Evolutionary conservation across 495 filamentous ascomycete genomes (phyloP).

Genomic region (Penicillium alfredii): DNA sequence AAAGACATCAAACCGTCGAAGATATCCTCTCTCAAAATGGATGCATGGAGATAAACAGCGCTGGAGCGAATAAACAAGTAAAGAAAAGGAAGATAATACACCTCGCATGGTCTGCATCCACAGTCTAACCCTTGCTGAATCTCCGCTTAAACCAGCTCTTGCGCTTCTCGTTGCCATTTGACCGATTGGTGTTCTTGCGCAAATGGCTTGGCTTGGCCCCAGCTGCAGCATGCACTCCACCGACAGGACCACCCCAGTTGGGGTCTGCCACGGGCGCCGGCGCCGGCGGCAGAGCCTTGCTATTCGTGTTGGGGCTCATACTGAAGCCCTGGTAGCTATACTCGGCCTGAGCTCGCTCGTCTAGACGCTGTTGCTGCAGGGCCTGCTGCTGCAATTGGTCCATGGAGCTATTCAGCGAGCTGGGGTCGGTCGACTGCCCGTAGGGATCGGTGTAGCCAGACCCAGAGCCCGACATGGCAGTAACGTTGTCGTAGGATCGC

Average conservation of each 20-base stretch:
- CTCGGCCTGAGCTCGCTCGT: constrained; percentile 49
- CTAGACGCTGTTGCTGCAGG: constrained; percentile 33
- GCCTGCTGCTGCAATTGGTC: constrained; percentile 58
- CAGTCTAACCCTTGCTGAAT: constrained; percentile 61
- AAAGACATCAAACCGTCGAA: too few species aligned
- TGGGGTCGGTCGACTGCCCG: constrained; percentile 82
- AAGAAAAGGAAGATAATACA: too few species aligned
- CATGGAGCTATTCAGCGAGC: constrained; percentile 84
- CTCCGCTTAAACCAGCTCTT: constrained; percentile 83
- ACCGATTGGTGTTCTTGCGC: constrained; percentile 18
- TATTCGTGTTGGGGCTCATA: constrained; percentile 28
- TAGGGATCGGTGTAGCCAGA: constrained; percentile 58
- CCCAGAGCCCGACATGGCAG: constrained; percentile 64
- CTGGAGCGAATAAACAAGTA: constrained; percentile 7
- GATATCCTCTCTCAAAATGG: too few species aligned
- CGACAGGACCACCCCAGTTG: constrained; percentile 19
- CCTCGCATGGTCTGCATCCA: too few species aligned
- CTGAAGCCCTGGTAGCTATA: constrained; percentile 53
- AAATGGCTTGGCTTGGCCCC: constrained; percentile 15
- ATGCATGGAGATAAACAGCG: constrained; percentile 3
- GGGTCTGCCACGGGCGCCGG: constrained; percentile 14
- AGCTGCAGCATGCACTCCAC: constrained; percentile 25
- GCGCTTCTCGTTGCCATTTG: constrained; percentile 54
- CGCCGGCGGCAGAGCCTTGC: constrained; percentile 4
- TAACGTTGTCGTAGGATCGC: constrained; percentile 75